Percentiles rank a stretch among this genome's conserved stretches.
Evolutionary conservation across 352 stramenopile species (phyloP).

Genomic region (Pythium biforme): DNA sequence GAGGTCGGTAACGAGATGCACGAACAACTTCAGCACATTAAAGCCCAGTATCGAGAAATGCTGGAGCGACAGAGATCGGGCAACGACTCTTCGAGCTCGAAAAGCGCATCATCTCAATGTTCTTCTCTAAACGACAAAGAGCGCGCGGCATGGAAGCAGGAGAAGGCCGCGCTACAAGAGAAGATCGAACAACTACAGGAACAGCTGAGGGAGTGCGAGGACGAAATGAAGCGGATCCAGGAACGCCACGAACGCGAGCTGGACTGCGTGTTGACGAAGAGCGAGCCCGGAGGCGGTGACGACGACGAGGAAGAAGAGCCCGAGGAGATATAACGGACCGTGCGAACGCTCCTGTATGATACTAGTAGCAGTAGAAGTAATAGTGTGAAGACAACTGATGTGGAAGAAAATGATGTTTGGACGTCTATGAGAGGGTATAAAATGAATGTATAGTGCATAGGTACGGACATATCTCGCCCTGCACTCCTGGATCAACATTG

Average conservation of each 20-base stretch:
- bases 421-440: not conserved
- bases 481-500: too few species aligned
- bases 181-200: constrained; percentile 65
- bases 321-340: constrained; percentile 15
- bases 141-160: constrained; percentile 34
- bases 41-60: constrained; percentile 51
- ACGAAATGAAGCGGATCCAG: constrained; percentile 81
- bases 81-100: constrained; percentile 33
- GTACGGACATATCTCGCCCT: too few species aligned
- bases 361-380: not conserved
- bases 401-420: not conserved
- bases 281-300: constrained; percentile 6
- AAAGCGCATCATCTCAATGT: constrained; percentile 3
- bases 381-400: not conserved
- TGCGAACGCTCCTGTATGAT: not conserved
- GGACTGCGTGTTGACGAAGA: constrained; percentile 17
- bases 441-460: too few species aligned
- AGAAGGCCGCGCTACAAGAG: constrained; percentile 51
- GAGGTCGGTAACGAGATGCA: constrained; percentile 77
- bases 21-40: constrained; percentile 64
- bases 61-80: constrained; percentile 29
- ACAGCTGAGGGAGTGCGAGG: constrained; percentile 72
- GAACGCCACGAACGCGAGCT: constrained; percentile 43
- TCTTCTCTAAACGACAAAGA: constrained; percentile 22
- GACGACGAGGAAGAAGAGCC: constrained; percentile 15